Percentiles rank a stretch among this genome's conserved stretches.
Evolutionary conservation across 495 filamentous ascomycete species (phyloP).

Genomic region (Aspergillus olivimuriae): DNA sequence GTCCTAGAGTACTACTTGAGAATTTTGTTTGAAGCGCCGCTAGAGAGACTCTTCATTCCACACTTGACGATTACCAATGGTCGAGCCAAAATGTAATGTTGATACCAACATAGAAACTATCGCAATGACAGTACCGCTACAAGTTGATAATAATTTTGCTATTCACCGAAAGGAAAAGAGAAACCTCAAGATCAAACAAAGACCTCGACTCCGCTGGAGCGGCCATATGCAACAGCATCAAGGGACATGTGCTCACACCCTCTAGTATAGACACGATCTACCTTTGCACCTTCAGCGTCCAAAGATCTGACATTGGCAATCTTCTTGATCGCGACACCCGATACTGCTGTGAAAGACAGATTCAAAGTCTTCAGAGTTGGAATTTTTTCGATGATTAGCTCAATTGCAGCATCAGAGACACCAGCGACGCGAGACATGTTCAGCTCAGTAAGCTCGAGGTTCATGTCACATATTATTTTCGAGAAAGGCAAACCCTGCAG

Average conservation of each 20-base stretch:
- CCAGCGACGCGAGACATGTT: constrained; percentile 19
- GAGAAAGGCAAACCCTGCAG: constrained; percentile 4
- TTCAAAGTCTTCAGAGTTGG: constrained; percentile 25
- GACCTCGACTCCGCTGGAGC: constrained; percentile 26
- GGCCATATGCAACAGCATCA: constrained; percentile 34
- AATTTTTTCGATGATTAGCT: constrained; percentile 12
- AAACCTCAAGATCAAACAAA: neutral
- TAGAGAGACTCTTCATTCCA: too few species aligned
- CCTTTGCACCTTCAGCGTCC: constrained; percentile 3
- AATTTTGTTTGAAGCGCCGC: too few species aligned
- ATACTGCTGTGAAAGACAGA: constrained; percentile 30
- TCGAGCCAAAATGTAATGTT: too few species aligned
- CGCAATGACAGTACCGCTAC: too few species aligned
- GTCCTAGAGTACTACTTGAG: too few species aligned
- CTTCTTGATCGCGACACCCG: constrained; percentile 26
- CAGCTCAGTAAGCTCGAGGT: constrained; percentile 22
- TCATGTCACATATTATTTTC: constrained; percentile 6
- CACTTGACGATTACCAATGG: too few species aligned
- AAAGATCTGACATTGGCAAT: constrained; percentile 19
- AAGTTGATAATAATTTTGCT: too few species aligned
- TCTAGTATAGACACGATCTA: constrained; percentile 22
- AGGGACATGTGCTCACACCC: constrained; percentile 30
- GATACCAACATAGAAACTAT: too few species aligned
- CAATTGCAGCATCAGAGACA: constrained; percentile 18
- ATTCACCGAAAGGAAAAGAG: too few species aligned